Percentiles rank a stretch among this genome's conserved stretches.
Evolutionary conservation across 768 basidiomycete genomes (phyloP).

Genomic region (Lyophyllum semitale): DNA sequence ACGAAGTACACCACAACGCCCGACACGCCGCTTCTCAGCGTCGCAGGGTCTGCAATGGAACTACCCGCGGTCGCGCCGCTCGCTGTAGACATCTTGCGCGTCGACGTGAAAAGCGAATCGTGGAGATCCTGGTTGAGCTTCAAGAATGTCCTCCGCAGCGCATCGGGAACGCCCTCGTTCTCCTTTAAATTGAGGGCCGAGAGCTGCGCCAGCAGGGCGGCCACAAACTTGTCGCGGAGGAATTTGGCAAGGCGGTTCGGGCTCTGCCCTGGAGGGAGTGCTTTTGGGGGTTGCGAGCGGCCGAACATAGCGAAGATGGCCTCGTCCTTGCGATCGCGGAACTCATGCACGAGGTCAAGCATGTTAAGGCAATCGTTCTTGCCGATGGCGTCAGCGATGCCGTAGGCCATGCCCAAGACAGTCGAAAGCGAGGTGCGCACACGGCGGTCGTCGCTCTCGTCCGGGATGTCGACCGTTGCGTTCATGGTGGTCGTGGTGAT

Average conservation of each 20-base stretch:
- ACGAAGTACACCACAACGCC: conserved; percentile 86
- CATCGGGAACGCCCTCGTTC: conserved; percentile 66
- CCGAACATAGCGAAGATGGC: conserved; percentile 98
- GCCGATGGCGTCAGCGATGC: conserved; percentile 92
- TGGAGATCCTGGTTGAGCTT: conserved; percentile 82
- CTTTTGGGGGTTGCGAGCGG: conserved; percentile 52
- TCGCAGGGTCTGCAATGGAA: conserved; percentile 44
- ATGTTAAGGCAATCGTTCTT: conserved; percentile 77
- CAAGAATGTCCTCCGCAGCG: conserved; percentile 85
- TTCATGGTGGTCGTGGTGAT: conserved; percentile 65
- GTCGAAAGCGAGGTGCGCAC: conserved; percentile 89
- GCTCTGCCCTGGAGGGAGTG: conserved; percentile 43
- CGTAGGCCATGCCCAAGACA: conserved; percentile 92
- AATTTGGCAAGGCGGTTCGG: conserved; percentile 79
- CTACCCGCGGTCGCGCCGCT: conserved; percentile 43
- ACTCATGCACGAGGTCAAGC: conserved; percentile 91
- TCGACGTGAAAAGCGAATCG: conserved; percentile 55
- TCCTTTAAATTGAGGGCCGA: conserved; percentile 44
- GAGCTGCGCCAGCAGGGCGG: conserved; percentile 62
- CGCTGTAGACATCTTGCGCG: conserved; percentile 74
- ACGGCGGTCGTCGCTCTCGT: conserved; percentile 86
- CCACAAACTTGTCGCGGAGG: conserved; percentile 78
- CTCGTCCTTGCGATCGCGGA: conserved; percentile 73
- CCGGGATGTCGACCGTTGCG: conserved; percentile 62
- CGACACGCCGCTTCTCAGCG: conserved; percentile 72